These are phyloP conservation scores for Sphagnum fallax DNA, from an alignment of 228 moss, liverwort and hornwort species.

Conservation along the genomic window DNA sequence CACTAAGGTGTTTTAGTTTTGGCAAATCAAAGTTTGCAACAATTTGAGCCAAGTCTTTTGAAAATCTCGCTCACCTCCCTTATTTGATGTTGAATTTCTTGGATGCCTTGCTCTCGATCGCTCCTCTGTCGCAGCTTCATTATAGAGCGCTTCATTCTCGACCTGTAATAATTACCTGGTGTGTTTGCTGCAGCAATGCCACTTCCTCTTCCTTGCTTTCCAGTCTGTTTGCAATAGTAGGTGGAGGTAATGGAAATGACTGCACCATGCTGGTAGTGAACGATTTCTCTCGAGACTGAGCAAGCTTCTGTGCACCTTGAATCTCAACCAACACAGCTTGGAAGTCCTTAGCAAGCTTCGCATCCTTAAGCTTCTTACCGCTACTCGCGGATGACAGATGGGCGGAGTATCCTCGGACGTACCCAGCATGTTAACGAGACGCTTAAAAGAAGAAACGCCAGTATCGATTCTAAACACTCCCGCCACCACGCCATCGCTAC, in stretches of 20 bases:
- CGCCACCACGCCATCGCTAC: constrained; percentile 63
- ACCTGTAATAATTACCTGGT: constrained; percentile 35
- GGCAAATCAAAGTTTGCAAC: constrained; percentile 24
- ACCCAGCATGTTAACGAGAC: constrained; percentile 78
- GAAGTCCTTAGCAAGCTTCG: constrained; percentile 88
- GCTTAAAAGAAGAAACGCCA: constrained; percentile 80
- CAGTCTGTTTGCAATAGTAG: constrained; percentile 20
- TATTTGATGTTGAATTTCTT: constrained; percentile 96
- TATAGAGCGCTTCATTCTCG: constrained; percentile 74
- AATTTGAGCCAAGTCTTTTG: constrained; percentile 86
- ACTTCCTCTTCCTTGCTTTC: constrained; percentile 26
- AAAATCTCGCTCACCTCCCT: constrained; percentile 96
- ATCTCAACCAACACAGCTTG: constrained; percentile 86
- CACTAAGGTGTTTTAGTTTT: no score
- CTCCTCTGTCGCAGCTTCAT: constrained; percentile 85
- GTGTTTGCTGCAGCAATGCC: constrained; percentile 27
- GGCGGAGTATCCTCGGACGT: constrained; percentile 73
- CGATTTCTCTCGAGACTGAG: constrained; percentile 69
- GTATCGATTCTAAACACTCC: constrained; percentile 91
- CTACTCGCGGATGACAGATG: constrained; percentile 40
- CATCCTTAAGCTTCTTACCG: constrained; percentile 84
- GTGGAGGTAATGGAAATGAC: constrained; percentile 28
- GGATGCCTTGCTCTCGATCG: constrained; percentile 88
- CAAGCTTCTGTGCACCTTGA: constrained; percentile 73
- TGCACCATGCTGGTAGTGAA: constrained; percentile 34